These are phyloP conservation scores for Epichloe aotearoae DNA, from an alignment of 2,329 filamentous ascomycete genomes.

Conservation along the genomic window DNA sequence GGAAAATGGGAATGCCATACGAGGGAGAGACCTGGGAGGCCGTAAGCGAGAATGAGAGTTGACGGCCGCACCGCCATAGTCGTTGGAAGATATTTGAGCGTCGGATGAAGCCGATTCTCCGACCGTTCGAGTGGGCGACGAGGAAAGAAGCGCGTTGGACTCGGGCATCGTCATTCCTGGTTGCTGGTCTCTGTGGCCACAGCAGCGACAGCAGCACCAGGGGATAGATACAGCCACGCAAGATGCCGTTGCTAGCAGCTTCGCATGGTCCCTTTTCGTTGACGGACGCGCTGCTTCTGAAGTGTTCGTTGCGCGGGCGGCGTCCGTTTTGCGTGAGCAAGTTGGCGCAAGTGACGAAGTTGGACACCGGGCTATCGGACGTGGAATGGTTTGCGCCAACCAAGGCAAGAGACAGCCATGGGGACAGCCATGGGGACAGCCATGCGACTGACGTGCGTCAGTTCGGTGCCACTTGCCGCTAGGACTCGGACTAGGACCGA, in stretches of 20 bases:
- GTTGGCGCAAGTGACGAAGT: background rate
- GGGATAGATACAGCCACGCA: background rate
- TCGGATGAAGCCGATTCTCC: constrained; percentile 7
- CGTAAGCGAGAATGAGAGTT: constrained; percentile 11
- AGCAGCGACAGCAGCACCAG: background rate
- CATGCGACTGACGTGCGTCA: background rate
- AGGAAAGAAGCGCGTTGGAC: constrained; percentile 6
- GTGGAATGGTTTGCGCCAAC: background rate
- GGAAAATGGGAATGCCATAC: constrained; percentile 9
- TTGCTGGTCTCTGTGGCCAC: background rate
- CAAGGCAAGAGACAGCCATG: background rate
- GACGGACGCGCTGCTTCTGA: background rate
- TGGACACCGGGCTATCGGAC: background rate
- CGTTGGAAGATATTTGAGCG: constrained; percentile 5
- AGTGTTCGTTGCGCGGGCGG: background rate
- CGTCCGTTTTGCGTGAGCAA: background rate
- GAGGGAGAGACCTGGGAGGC: constrained; percentile 17
- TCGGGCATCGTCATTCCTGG: background rate
- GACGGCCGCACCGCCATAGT: constrained; percentile 4
- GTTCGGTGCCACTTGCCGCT: background rate
- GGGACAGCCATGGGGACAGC: no score
- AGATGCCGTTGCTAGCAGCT: constrained; percentile 2
- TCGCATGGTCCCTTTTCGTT: constrained; percentile 1
- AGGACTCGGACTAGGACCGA: background rate
- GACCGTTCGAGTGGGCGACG: constrained; percentile 7